These are phyloP conservation scores for Erigeron canadensis DNA, from an alignment of 129 eudicot species.

Conservation along the genomic window DNA sequence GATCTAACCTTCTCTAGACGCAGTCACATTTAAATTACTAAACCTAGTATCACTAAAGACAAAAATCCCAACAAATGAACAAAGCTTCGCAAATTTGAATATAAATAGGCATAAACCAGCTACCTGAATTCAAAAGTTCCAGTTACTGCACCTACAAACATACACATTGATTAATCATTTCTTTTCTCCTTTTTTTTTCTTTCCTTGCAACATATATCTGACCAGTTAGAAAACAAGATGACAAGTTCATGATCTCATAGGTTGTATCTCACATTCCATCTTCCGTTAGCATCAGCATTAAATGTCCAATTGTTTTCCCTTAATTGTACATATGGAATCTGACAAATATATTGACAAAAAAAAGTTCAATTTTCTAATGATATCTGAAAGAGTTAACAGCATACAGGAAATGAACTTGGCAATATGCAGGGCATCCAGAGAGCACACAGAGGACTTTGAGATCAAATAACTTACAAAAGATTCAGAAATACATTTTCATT, in stretches of 20 bases:
- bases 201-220: constrained; percentile 13
- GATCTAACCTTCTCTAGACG: background rate
- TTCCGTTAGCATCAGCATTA: constrained; percentile 63
- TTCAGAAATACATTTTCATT: background rate
- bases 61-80: constrained; percentile 9
- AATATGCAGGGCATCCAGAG: background rate
- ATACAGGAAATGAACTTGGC: background rate
- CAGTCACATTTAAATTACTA: background rate
- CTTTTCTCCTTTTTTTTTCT: background rate
- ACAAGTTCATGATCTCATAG: constrained; percentile 39
- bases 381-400: background rate
- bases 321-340: constrained; percentile 79
- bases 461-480: constrained; percentile 4
- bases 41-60: background rate
- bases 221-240: constrained; percentile 16
- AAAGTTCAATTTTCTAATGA: constrained; percentile 9
- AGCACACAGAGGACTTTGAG: background rate
- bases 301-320: constrained; percentile 94
- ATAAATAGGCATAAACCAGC: constrained; percentile 1
- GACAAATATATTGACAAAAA: constrained; percentile 19
- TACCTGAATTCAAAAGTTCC: constrained; percentile 15
- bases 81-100: constrained; percentile 4
- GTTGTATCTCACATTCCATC: constrained; percentile 87
- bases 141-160: constrained; percentile 25
- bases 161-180: constrained; percentile 6